A percentile compares a stretch with the other conserved stretches of the same genome.
Conservation (phyloP, 805 yeast species). For the Hanseniaspora hatyaiensis region DNA sequence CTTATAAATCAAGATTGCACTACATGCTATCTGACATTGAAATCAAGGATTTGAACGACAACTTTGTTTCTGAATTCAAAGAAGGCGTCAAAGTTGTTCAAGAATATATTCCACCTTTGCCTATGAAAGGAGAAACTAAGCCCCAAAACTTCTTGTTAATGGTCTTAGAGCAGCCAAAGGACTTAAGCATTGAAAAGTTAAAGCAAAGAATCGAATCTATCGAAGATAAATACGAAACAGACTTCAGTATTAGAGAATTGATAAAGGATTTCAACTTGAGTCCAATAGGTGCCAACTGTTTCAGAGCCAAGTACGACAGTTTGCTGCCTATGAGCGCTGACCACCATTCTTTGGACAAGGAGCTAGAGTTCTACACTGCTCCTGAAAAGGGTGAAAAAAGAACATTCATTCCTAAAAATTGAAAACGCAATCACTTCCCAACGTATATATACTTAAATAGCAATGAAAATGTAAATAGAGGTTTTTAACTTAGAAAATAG, state of each 20-base stretch:
- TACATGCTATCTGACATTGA: conserved; percentile 67
- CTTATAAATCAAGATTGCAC: conserved; percentile 58
- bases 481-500: too few relatives aligned
- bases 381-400: conserved; percentile 7
- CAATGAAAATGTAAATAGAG: too few relatives aligned
- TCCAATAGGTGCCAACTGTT: conserved; percentile 86
- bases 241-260: conserved; percentile 66
- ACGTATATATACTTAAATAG: background rate
- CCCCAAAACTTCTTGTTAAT: conserved; percentile 75
- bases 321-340: conserved; percentile 36
- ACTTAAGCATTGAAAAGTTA: background rate
- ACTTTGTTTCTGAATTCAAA: conserved; percentile 38
- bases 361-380: background rate
- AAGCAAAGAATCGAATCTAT: conserved; percentile 17
- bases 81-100: conserved; percentile 23
- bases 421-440: background rate
- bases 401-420: background rate
- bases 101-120: conserved; percentile 18
- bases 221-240: conserved; percentile 28
- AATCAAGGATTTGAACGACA: conserved; percentile 42
- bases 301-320: conserved; percentile 79
- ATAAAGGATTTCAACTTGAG: conserved; percentile 42
- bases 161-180: conserved; percentile 65
- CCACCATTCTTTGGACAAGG: conserved; percentile 37
- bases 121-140: conserved; percentile 27